Evolutionary conservation across 2,329 filamentous ascomycete genomes (phyloP), one percentile per base, ranked within the genome.

Genomic region (Zarea fungicola): DNA sequence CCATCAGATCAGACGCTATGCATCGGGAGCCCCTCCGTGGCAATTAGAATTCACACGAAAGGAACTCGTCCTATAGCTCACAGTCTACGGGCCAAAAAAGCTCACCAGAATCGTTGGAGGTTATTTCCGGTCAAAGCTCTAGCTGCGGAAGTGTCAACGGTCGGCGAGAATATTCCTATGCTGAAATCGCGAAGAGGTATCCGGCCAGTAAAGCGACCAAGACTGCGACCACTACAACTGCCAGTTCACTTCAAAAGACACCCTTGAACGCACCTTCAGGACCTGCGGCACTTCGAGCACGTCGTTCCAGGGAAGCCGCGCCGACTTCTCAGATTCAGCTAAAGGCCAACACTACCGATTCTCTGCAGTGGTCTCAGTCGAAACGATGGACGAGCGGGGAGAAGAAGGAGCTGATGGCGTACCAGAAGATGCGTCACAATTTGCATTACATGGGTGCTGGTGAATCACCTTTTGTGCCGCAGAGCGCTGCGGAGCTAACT

Each of bases 391-490:
- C 46, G 3, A 57, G 52, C 18, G 10, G 23, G 3, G 35, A 49
- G 22, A 51, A 54, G 19, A 35, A 48, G 21, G 49, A 50, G 34
- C 41, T 49, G 9, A 52, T 42, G 11, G 51, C 37, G 5, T 60
- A 52, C 37, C 48, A 51, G 6, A 56, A 54, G 47, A 47, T 56
- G 42, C 42, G 50, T 32, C 39, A 48, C n/a, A 53, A 55, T 42
- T 31, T 60, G 28, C 40, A 42, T 18, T 48, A 49, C 8, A 50
- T 52, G 21, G 49, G 56, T 19, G 42, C 47, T 6, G 28, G 41
- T 18, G 37, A 47, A 6, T 60, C 57, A 4, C 55, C 57, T 1
- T 56, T 52, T 22, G 39, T 55, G n/a, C 59, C 58, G 7, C 36
- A 31, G 10, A 52, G 34, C 3, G 52, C 56, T 13, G 29, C 39